Evolutionary conservation across 2,329 filamentous ascomycete species (phyloP).

Genomic region (Periconia digitata): DNA sequence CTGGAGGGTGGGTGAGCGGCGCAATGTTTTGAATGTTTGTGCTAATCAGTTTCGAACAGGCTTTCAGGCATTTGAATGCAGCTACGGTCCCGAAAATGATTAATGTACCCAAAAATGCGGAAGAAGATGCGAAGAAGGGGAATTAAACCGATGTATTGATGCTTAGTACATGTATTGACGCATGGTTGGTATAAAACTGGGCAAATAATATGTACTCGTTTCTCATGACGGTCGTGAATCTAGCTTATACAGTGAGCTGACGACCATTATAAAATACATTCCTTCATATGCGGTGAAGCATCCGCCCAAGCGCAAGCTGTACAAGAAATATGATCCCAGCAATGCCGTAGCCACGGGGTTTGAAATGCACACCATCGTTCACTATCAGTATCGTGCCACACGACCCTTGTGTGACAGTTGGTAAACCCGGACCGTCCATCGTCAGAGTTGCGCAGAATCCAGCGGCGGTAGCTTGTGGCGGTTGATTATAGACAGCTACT

Average conservation of each 20-base stretch:
- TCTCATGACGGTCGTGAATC: conserved; percentile 19
- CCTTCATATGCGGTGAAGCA: conserved; percentile 24
- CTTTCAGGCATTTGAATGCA: conserved; percentile 55
- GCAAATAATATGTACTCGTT: conserved; percentile 19
- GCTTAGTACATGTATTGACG: neutral
- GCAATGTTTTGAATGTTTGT: conserved; percentile 1
- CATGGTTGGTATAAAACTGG: neutral
- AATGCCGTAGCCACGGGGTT: conserved; percentile 19
- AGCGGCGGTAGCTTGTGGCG: conserved; percentile 12
- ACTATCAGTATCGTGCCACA: conserved; percentile 44
- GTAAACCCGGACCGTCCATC: conserved; percentile 38
- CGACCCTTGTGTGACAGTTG: conserved; percentile 32
- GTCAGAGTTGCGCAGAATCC: conserved; percentile 42
- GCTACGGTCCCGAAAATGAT: conserved; percentile 55
- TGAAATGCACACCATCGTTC: conserved; percentile 21
- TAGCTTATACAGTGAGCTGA: neutral
- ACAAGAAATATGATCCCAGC: conserved; percentile 18
- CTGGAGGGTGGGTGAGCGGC: conserved; percentile 44
- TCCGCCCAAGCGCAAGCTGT: conserved; percentile 29
- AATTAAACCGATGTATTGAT: conserved; percentile 33
- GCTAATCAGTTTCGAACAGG: conserved; percentile 44
- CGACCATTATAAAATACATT: neutral
- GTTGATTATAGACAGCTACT: conserved; percentile 5
- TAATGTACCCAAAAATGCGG: conserved; percentile 55
- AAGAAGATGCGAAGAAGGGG: conserved; percentile 54